phyloP scores from a whole-genome alignment of 192 early-diverging fungal species.

The Ambispora gerdemannii region DNA sequence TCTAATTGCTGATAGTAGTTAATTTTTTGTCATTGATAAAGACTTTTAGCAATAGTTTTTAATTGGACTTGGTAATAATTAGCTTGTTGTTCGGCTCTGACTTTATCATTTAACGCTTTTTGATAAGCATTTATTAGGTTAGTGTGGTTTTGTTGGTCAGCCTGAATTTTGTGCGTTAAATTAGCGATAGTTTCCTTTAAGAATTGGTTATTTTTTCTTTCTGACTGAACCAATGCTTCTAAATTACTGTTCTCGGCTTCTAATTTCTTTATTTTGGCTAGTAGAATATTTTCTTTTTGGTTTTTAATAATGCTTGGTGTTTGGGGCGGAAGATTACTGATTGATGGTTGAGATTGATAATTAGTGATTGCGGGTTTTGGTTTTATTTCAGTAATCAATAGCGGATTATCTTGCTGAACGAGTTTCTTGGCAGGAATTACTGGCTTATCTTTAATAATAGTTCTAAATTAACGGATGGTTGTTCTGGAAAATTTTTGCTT shows the following conservation, averaged over 20 bases:
- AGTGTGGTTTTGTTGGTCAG: neutral
- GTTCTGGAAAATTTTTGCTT: constrained; percentile 4
- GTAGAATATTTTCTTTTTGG: constrained; percentile 7
- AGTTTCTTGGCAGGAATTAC: neutral
- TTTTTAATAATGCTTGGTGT: constrained; percentile 1
- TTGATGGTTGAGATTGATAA: neutral
- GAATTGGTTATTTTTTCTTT: neutral
- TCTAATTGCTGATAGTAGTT: constrained; percentile 16
- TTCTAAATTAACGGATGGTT: neutral
- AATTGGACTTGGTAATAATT: neutral
- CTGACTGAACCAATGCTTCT: neutral
- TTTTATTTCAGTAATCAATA: neutral
- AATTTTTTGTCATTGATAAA: constrained; percentile 18
- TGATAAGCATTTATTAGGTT: constrained; percentile 2
- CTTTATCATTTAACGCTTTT: neutral
- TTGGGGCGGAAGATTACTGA: neutral
- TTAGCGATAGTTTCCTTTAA: neutral
- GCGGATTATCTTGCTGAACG: constrained; percentile 1
- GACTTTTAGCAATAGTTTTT: neutral
- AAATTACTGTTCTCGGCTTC: constrained; percentile 4
- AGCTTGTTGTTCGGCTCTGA: constrained; percentile 6
- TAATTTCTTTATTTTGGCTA: constrained; percentile 5
- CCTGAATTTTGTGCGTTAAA: constrained; percentile 1
- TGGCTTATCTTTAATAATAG: neutral
- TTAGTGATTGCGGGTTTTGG: neutral